Base-by-base conservation (phyloP, 495 filamentous ascomycete genomes). In the Terfezia boudieri region DNA sequence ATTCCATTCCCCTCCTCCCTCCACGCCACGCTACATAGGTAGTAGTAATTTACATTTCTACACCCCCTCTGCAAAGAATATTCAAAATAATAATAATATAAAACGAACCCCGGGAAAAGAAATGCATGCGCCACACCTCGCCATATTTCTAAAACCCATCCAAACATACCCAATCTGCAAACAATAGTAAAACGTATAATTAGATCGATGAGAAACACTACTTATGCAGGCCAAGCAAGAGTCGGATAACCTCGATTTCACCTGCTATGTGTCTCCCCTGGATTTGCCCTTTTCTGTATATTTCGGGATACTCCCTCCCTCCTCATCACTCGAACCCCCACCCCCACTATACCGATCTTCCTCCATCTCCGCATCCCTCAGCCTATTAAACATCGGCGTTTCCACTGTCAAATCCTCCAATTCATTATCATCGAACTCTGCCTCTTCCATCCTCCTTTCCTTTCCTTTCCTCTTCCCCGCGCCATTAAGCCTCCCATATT, bases 381-480 rank as follows among this genome's bases (percentile, higher is more conserved):
- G 55, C 49, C 58, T 61, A 56, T 57, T 59, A 54, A 59, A 59
- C 49, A 57, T 67, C 14, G 71, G 73, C 32, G 69, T 74, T 16
- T 56, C 59, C 22, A 76, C 65, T 55, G 82, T 76, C 49, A 92
- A 66, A 57, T 87, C 77, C 64, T 93, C 84, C 37, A 95, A 62
- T 65, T 93, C 84, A 46, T 75, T 75, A 68, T 95, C 90, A 60
- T 96, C 87, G 69, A 90, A 96, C 64, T 89, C 86, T 11, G 72
- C 81, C 14, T 83, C 81, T 67, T 56, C 77, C 71, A 26, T 77
- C 61, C 8, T 68, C 58, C 56, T 63, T 56, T 26, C 57, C 58
- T 23, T 63, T 68, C 48, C 67, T 57, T 46, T 60, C 52, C 14
- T 56, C 51, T 38, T 61, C 53, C 50, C 62, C 8, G 79, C 59